A percentile compares a stretch with the other conserved stretches of the same genome.
Evolutionary conservation across 1,139 yeast genomes (phyloP).

Genomic region (Candida buenavistaensis): DNA sequence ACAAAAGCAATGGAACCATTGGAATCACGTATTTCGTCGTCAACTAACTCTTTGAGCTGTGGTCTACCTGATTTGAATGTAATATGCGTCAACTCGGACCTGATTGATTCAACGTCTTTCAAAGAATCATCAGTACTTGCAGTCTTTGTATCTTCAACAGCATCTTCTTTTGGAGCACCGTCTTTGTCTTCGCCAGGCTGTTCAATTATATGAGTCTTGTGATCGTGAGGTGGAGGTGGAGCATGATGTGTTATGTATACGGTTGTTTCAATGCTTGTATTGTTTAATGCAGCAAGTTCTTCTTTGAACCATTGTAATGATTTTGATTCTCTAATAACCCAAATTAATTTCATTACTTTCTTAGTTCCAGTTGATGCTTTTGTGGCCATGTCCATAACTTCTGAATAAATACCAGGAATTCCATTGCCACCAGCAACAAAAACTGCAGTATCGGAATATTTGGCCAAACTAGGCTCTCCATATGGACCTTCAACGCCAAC

Average conservation of each 20-base stretch:
- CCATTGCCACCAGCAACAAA: slow-evolving; percentile 48
- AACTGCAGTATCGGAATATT: slow-evolving; percentile 30
- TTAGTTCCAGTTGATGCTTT: slow-evolving; percentile 19
- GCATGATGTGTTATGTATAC: slow-evolving; percentile 32
- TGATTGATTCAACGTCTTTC: too few relatives aligned
- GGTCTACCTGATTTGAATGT: slow-evolving; percentile 38
- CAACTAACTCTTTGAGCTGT: slow-evolving; percentile 25
- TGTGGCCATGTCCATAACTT: slow-evolving; percentile 31
- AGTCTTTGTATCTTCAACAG: too few relatives aligned
- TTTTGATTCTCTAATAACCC: slow-evolving; percentile 6
- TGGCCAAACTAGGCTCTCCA: slow-evolving; percentile 33
- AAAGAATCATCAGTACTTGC: too few relatives aligned
- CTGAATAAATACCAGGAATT: slow-evolving; percentile 44
- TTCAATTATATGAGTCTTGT: too few relatives aligned
- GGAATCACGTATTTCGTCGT: slow-evolving; percentile 28
- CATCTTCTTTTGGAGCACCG: too few relatives aligned
- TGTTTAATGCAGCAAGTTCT: slow-evolving; percentile 23
- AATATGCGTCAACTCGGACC: too few relatives aligned
- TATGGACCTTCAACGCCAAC: slow-evolving; percentile 45
- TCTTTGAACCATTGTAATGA: slow-evolving; percentile 13
- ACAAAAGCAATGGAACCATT: slow-evolving; percentile 41
- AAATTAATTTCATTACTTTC: slow-evolving; percentile 5
- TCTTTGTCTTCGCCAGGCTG: too few relatives aligned
- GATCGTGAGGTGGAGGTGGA: too few relatives aligned
- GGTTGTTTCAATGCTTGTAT: slow-evolving; percentile 25